Evolutionary conservation across 768 basidiomycete genomes (phyloP).

Genomic region (Phlebiopsis flavidoalba): DNA sequence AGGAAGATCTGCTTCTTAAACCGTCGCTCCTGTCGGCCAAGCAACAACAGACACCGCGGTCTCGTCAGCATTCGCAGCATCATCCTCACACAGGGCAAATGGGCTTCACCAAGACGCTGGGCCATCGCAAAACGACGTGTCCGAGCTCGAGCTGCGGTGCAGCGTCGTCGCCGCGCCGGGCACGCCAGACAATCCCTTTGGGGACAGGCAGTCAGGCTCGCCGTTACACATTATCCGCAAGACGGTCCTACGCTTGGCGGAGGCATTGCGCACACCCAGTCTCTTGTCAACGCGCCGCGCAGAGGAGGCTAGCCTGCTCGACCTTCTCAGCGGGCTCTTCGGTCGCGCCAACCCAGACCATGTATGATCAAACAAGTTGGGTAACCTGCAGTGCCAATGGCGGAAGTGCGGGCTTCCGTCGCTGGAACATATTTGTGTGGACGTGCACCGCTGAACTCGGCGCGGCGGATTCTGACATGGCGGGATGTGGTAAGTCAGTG

Average conservation of each 20-base stretch:
- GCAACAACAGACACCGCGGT: conserved; percentile 8
- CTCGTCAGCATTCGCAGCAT: conserved; percentile 2
- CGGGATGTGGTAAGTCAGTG: neutral
- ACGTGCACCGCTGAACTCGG: conserved; percentile 23
- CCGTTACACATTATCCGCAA: neutral
- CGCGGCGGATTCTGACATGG: neutral
- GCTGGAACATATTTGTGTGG: conserved; percentile 44
- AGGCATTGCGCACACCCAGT: conserved; percentile 87
- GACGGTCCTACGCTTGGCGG: conserved; percentile 27
- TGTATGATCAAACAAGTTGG: conserved; percentile 64
- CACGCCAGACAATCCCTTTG: conserved; percentile 15
- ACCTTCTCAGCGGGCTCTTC: conserved; percentile 39
- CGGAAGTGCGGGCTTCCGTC: conserved; percentile 45
- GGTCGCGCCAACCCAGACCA: conserved; percentile 77
- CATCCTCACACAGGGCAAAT: conserved; percentile 8
- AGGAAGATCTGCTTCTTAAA: conserved; percentile 67
- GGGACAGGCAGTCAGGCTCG: neutral
- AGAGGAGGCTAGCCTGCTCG: conserved; percentile 42
- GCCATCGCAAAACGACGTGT: conserved; percentile 71
- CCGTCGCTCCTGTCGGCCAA: conserved; percentile 45
- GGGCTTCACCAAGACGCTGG: conserved; percentile 65
- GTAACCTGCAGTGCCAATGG: conserved; percentile 65
- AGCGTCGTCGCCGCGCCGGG: conserved; percentile 52
- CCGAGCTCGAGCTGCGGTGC: conserved; percentile 56
- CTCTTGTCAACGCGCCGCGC: conserved; percentile 55